phyloP scores from a whole-genome alignment of 2,329 filamentous ascomycete species.

The Sphaceloma murrayae region DNA sequence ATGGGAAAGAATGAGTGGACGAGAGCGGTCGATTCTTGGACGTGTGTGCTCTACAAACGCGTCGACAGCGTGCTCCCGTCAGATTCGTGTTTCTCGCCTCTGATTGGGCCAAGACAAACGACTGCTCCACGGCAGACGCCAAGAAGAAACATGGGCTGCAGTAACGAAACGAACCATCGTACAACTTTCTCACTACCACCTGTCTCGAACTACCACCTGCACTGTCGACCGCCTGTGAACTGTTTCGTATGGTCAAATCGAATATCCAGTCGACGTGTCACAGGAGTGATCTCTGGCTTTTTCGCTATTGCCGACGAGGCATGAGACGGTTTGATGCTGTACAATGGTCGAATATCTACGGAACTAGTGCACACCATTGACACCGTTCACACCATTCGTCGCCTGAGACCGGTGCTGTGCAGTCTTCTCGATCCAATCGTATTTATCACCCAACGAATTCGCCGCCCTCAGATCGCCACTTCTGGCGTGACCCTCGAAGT shows the following conservation, averaged over 20 bases:
- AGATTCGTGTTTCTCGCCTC: background rate
- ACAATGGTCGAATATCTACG: no score
- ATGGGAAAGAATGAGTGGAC: background rate
- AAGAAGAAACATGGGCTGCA: background rate
- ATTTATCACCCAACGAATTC: constrained; percentile 34
- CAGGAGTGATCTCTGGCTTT: no score
- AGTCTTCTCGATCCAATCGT: constrained; percentile 33
- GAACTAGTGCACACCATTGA: constrained; percentile 7
- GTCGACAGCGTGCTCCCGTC: background rate
- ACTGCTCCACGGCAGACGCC: background rate
- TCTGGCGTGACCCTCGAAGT: constrained; percentile 48
- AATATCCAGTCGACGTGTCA: no score
- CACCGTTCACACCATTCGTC: constrained; percentile 2
- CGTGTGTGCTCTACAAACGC: background rate
- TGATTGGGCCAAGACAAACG: background rate
- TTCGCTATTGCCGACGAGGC: no score
- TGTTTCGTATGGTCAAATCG: no score
- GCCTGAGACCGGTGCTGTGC: background rate
- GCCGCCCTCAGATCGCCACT: constrained; percentile 41
- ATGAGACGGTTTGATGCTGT: no score
- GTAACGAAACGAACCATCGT: no score
- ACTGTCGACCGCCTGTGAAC: no score
- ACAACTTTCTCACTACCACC: no score
- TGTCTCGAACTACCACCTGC: no score
- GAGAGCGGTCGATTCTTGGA: background rate